A percentile compares a stretch with the other conserved stretches of the same genome.
Evolutionary conservation across 495 filamentous ascomycete species (phyloP).

Genomic region (Penicillium dipodomyicola): DNA sequence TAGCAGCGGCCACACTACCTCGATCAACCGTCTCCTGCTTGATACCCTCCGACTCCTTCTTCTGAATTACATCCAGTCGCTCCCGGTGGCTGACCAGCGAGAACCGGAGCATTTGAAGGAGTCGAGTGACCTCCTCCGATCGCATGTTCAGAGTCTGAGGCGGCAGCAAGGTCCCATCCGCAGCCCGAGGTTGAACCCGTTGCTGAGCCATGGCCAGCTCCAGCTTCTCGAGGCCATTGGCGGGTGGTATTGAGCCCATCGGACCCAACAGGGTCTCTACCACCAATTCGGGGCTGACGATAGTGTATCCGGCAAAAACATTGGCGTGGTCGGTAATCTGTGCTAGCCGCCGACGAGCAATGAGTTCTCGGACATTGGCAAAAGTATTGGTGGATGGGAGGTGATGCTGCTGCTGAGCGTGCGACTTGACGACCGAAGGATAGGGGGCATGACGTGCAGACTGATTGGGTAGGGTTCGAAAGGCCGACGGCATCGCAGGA

Average conservation of each 20-base stretch:
- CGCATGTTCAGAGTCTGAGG: slow-evolving; percentile 49
- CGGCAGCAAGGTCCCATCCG: slow-evolving; percentile 43
- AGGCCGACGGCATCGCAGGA: slow-evolving; percentile 53
- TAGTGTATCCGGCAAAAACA: slow-evolving; percentile 48
- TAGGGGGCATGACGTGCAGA: slow-evolving; percentile 46
- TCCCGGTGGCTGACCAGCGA: slow-evolving; percentile 48
- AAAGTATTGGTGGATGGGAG: slow-evolving; percentile 45
- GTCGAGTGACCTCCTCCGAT: slow-evolving; percentile 46
- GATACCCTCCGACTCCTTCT: slow-evolving; percentile 41
- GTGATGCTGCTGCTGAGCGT: slow-evolving; percentile 39
- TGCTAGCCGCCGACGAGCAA: slow-evolving; percentile 48
- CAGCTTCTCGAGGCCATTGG: slow-evolving; percentile 47
- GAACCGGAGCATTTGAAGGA: slow-evolving; percentile 50
- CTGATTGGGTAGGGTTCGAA: slow-evolving; percentile 46
- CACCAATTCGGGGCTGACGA: slow-evolving; percentile 48
- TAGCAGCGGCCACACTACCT: slow-evolving; percentile 33
- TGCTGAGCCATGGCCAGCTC: slow-evolving; percentile 51
- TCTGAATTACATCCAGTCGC: slow-evolving; percentile 46
- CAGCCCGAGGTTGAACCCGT: slow-evolving; percentile 45
- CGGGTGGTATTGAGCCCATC: slow-evolving; percentile 47
- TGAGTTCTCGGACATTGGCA: slow-evolving; percentile 49
- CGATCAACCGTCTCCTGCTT: slow-evolving; percentile 39
- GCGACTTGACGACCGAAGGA: slow-evolving; percentile 42
- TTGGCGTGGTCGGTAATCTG: slow-evolving; percentile 54
- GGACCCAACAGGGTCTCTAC: slow-evolving; percentile 48